Evolutionary conservation across 768 basidiomycete genomes (phyloP), one percentile per base, ranked within the genome.

Genomic region (Macrolepiota fuliginosa): DNA sequence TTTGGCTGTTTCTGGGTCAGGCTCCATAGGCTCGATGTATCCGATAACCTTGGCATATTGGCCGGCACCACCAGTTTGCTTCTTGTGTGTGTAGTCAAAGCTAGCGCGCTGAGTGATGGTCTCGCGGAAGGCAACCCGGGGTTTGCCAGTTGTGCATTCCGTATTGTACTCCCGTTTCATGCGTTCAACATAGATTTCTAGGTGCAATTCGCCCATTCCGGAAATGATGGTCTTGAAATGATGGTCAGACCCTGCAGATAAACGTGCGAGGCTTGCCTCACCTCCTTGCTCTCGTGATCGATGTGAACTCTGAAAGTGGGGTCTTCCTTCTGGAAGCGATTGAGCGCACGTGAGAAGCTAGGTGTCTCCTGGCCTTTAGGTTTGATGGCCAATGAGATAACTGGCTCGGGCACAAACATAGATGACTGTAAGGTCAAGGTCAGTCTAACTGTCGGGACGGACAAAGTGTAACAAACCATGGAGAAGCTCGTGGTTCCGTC

Each of bases 381-480:
- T 67, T 94, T 94, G 73, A 99, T 87, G 0, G 96, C 84, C 25
- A 99, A 85, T 0, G 96, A 98, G 67, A 99, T 96, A 71, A 99
- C 97, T 3, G 97, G 97, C 56, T 98, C 96, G 3, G 97, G 97
- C 0, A 99, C 97, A 70, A 87, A 98, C 97, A 98, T 99, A 11
- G 93, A 95, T 0, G 94, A 94, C 96, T 98, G 65, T 3, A 49
- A 54, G 56, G 4, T 1, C 7, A 15, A 19, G 5, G 42, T 69
- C n/a, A 69, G 55, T 35, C 54, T 9, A 17, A 55, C 2, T 5
- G 19, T 10, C 7, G 24, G 32, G 25, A 40, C 55, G 40, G 46
- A 27, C 22, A 32, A 17, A 19, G 32, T 27, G 45, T 49, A 15
- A 74, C 85, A 39, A 52, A 95, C 96, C 96, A 98, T 98, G 0